Percentiles rank a stretch among this genome's conserved stretches.
Conservation (phyloP, 2,329 filamentous ascomycete genomes). For the Monilinia vaccinii-corymbosi region DNA sequence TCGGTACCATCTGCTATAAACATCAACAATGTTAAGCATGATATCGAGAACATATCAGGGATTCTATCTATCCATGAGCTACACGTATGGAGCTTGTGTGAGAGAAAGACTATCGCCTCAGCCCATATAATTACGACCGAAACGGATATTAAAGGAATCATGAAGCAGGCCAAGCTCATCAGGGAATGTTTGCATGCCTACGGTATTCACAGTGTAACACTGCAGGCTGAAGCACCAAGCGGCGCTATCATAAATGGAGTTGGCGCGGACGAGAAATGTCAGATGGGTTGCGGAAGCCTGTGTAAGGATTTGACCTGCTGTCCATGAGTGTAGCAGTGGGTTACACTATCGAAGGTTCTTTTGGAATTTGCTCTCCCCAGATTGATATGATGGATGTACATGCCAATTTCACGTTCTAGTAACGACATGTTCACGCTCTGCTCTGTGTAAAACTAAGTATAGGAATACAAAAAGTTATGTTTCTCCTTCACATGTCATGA, state of each 20-base stretch:
- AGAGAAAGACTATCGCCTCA: conserved; percentile 59
- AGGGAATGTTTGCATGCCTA: conserved; percentile 64
- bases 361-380: neutral
- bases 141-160: conserved; percentile 47
- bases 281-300: conserved; percentile 17
- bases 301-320: conserved; percentile 21
- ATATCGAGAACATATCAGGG: conserved; percentile 62
- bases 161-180: conserved; percentile 50
- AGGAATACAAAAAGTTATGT: neutral
- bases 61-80: conserved; percentile 61
- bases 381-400: neutral
- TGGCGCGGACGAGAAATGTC: conserved; percentile 12
- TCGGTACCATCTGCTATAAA: conserved; percentile 53
- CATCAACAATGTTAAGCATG: conserved; percentile 54
- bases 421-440: neutral
- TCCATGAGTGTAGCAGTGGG: conserved; percentile 25
- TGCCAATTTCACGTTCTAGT: neutral
- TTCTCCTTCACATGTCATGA: neutral
- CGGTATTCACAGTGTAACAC: conserved; percentile 60
- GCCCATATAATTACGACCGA: conserved; percentile 58
- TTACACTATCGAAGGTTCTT: neutral
- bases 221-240: conserved; percentile 53
- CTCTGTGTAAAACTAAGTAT: neutral
- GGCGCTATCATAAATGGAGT: neutral
- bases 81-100: conserved; percentile 65